A percentile compares a stretch with the other conserved stretches of the same genome.
These are phyloP conservation scores for Rhodotorula toruloides DNA, from an alignment of 768 basidiomycete species.

Conservation along the genomic window DNA sequence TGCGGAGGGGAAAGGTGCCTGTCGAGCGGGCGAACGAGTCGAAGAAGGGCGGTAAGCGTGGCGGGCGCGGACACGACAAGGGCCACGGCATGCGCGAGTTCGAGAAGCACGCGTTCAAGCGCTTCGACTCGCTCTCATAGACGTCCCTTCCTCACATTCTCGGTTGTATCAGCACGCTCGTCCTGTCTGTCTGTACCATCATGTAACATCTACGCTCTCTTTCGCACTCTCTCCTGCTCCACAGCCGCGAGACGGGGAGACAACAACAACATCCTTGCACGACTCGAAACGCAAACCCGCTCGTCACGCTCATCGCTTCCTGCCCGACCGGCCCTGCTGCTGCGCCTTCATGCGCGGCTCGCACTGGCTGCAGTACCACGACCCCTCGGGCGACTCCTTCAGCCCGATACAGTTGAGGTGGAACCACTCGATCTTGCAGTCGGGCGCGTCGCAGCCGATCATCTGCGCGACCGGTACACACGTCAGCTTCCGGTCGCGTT, in stretches of 20 bases:
- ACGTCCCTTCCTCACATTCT: conserved; percentile 10
- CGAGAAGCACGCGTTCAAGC: conserved; percentile 10
- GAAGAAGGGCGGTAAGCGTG: conserved; percentile 38
- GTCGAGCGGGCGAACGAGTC: conserved; percentile 36
- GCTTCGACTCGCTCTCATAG: neutral
- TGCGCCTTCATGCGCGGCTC: conserved; percentile 18
- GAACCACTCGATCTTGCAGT: conserved; percentile 41
- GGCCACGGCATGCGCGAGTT: conserved; percentile 21
- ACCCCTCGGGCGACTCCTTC: conserved; percentile 32
- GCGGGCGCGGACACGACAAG: conserved; percentile 38
- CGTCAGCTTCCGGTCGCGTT: neutral
- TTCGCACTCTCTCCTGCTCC: neutral
- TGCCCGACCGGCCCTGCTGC: neutral
- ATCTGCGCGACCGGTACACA: conserved; percentile 10
- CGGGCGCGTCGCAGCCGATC: conserved; percentile 39
- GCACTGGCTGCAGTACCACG: conserved; percentile 34
- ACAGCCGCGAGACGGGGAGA: no score
- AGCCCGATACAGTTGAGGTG: conserved; percentile 39
- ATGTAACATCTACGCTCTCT: neutral
- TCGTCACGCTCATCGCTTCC: conserved; percentile 1
- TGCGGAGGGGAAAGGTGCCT: conserved; percentile 36
- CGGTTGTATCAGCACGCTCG: neutral
- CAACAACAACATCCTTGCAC: neutral
- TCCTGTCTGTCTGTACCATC: neutral
- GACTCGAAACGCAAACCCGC: neutral